Evolutionary conservation across 306 rosid genomes (phyloP).

Genomic region (Morella rubra): DNA sequence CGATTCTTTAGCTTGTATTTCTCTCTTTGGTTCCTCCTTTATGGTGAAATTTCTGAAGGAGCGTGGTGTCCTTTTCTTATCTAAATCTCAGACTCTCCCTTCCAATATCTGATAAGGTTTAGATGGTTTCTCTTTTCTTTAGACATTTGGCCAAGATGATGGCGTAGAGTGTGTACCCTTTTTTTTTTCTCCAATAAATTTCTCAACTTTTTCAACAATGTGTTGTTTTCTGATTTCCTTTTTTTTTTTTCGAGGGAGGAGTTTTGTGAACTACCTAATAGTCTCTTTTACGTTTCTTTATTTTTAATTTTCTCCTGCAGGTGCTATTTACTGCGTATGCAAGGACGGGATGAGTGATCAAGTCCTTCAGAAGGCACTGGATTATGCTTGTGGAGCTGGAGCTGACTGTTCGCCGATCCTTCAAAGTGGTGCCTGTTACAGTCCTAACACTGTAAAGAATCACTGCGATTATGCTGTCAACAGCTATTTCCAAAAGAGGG

Average conservation of each 20-base stretch:
- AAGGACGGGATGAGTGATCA: constrained; percentile 73
- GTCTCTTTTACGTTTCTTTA: background rate
- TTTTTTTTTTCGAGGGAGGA: background rate
- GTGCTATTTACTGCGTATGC: constrained; percentile 76
- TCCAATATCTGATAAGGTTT: background rate
- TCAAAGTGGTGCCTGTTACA: constrained; percentile 72
- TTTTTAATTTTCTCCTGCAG: constrained; percentile 25
- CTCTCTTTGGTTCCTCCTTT: background rate
- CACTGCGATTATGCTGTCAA: constrained; percentile 90
- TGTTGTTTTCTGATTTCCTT: background rate
- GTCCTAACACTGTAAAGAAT: constrained; percentile 81
- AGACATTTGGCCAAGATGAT: background rate
- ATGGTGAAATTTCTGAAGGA: too few relatives aligned
- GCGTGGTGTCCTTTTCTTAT: too few relatives aligned
- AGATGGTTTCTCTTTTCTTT: background rate
- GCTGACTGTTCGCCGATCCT: constrained; percentile 72
- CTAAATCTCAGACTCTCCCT: background rate
- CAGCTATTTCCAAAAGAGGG: constrained; percentile 83
- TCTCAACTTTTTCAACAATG: too few relatives aligned
- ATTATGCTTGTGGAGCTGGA: constrained; percentile 97
- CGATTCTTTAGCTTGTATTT: background rate
- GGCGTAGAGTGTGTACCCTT: background rate
- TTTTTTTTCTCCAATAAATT: background rate
- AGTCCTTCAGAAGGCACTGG: constrained; percentile 70
- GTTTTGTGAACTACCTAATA: constrained; percentile 24